These are phyloP conservation scores for Dysphania ambrosioides DNA, from an alignment of 148 eudicot genomes.

Conservation along the genomic window DNA sequence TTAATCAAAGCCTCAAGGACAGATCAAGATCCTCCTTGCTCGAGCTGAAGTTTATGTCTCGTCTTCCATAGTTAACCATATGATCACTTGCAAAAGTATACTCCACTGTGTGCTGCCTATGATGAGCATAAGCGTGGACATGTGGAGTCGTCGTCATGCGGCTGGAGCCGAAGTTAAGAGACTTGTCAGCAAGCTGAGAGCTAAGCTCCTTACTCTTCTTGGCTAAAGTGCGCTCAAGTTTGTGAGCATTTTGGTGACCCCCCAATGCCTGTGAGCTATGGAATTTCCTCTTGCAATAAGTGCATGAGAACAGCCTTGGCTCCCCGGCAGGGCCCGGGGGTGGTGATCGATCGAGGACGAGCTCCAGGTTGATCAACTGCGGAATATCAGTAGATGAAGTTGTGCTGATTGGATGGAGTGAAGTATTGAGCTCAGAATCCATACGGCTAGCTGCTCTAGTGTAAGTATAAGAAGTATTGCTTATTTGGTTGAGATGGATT, in stretches of 20 bases:
- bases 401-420: not conserved
- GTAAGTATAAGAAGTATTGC: not conserved
- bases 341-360: constrained; percentile 37
- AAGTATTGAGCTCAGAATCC: constrained; percentile 43
- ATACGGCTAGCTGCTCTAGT: constrained; percentile 8
- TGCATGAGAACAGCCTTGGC: constrained; percentile 57
- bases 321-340: constrained; percentile 33
- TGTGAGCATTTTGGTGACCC: constrained; percentile 88
- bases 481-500: not conserved
- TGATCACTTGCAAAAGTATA: constrained; percentile 1
- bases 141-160: not conserved
- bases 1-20: constrained; percentile 6
- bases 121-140: not conserved
- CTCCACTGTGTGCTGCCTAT: not conserved
- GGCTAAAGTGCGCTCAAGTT: constrained; percentile 68
- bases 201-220: constrained; percentile 50
- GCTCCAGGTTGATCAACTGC: constrained; percentile 33
- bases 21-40: constrained; percentile 8
- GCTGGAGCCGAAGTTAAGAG: not conserved
- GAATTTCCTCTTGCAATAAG: constrained; percentile 65
- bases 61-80: not conserved
- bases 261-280: constrained; percentile 76
- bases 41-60: not conserved
- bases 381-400: constrained; percentile 23
- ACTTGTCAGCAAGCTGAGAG: not conserved